Evolutionary conservation across 306 rosid species (phyloP).

Genomic region (Pyrus betulifolia): DNA sequence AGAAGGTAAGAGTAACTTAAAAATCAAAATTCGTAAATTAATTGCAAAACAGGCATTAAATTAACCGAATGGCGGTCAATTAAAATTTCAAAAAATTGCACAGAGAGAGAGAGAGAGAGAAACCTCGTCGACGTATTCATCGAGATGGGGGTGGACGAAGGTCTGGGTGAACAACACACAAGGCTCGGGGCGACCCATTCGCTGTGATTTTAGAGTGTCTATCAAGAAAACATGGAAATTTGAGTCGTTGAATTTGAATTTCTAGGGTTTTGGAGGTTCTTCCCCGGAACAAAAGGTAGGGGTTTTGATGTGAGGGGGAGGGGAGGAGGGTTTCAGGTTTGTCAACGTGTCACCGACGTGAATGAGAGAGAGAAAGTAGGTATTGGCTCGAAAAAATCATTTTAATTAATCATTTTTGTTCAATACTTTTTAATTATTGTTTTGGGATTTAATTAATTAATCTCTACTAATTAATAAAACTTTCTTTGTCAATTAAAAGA

Average conservation of each 20-base stretch:
- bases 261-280: conserved; percentile 34
- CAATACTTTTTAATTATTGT: no score
- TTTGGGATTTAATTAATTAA: no score
- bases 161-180: conserved; percentile 79
- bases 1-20: background rate
- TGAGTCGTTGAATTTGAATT: background rate
- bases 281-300: background rate
- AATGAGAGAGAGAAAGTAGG: background rate
- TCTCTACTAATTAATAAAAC: no score
- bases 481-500: no score
- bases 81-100: background rate
- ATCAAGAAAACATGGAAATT: conserved; percentile 19
- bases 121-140: conserved; percentile 98
- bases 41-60: background rate
- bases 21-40: background rate
- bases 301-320: background rate
- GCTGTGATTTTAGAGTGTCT: background rate
- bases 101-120: background rate
- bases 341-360: background rate
- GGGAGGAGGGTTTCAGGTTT: background rate
- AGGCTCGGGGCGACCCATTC: conserved; percentile 95
- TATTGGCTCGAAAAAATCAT: background rate
- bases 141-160: conserved; percentile 85
- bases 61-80: background rate
- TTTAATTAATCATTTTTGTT: no score